Evolutionary conservation across 495 filamentous ascomycete species (phyloP).

Genomic region (Symbiotaphrina buchneri): DNA sequence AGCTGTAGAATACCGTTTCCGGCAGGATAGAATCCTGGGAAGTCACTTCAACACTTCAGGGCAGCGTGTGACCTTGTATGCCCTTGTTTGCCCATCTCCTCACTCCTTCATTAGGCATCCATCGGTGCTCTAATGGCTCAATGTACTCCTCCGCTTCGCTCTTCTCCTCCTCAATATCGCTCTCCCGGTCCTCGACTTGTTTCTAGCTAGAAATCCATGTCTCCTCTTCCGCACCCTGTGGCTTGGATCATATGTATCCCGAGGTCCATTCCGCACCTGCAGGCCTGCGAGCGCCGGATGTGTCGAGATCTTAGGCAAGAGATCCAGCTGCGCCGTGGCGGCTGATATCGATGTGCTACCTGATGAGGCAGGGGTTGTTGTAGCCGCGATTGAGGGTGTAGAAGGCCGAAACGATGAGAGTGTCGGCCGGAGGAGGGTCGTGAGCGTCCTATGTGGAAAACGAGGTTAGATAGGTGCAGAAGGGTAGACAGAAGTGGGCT

Average conservation of each 20-base stretch:
- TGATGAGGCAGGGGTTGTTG: constrained; percentile 7
- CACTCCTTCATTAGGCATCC: too few species aligned
- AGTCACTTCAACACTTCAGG: too few species aligned
- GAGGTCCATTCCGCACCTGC: constrained; percentile 28
- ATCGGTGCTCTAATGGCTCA: constrained; percentile 38
- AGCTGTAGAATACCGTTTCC: too few species aligned
- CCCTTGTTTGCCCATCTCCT: too few species aligned
- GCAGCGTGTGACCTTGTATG: too few species aligned
- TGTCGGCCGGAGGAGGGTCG: constrained; percentile 1
- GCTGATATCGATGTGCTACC: constrained; percentile 8
- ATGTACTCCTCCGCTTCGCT: constrained; percentile 32
- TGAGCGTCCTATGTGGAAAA: neutral
- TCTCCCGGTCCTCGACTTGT: constrained; percentile 30
- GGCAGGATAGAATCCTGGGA: too few species aligned
- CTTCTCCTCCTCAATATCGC: constrained; percentile 32
- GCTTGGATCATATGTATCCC: constrained; percentile 41
- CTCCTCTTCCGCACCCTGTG: constrained; percentile 50
- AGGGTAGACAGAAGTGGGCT: too few species aligned
- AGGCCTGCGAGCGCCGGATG: constrained; percentile 20
- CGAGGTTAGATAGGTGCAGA: too few species aligned
- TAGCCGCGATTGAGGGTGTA: constrained; percentile 6
- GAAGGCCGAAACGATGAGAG: constrained; percentile 11
- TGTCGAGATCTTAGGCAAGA: constrained; percentile 22
- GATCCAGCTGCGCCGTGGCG: constrained; percentile 14
- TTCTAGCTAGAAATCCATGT: constrained; percentile 40